Conservation (phyloP, 257 asterid genomes). For the Plantago major region DNA sequence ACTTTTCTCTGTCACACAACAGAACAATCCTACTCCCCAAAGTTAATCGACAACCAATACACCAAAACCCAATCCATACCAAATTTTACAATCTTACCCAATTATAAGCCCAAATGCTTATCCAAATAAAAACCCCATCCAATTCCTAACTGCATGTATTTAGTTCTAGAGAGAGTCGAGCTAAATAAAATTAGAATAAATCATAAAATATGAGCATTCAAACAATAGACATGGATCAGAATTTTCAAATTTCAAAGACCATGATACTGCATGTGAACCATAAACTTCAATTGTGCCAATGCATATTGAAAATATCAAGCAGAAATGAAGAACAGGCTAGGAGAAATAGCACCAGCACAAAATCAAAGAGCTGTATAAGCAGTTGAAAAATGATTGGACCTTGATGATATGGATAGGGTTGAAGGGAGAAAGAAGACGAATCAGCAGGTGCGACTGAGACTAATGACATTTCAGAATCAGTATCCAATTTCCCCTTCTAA, state of each 20-base stretch:
- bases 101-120: too few relatives aligned
- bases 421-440: conserved; percentile 23
- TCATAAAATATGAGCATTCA: not conserved
- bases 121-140: too few relatives aligned
- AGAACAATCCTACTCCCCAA: too few relatives aligned
- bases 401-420: conserved; percentile 25
- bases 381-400: conserved; percentile 18
- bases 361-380: not conserved
- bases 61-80: too few relatives aligned
- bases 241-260: not conserved
- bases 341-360: conserved; percentile 11
- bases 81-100: too few relatives aligned
- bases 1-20: too few relatives aligned
- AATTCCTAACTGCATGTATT: not conserved
- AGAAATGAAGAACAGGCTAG: not conserved
- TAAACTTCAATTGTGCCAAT: conserved; percentile 14
- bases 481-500: not conserved
- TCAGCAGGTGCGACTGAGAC: conserved; percentile 48
- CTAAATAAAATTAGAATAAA: conserved; percentile 1
- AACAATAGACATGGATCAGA: not conserved
- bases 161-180: not conserved
- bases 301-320: not conserved
- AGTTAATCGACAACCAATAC: too few relatives aligned
- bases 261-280: not conserved
- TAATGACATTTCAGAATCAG: conserved; percentile 38